Percentiles rank a stretch among this genome's conserved stretches.
Evolutionary conservation across 768 basidiomycete genomes (phyloP).

Genomic region (Lactarius hatsudake): DNA sequence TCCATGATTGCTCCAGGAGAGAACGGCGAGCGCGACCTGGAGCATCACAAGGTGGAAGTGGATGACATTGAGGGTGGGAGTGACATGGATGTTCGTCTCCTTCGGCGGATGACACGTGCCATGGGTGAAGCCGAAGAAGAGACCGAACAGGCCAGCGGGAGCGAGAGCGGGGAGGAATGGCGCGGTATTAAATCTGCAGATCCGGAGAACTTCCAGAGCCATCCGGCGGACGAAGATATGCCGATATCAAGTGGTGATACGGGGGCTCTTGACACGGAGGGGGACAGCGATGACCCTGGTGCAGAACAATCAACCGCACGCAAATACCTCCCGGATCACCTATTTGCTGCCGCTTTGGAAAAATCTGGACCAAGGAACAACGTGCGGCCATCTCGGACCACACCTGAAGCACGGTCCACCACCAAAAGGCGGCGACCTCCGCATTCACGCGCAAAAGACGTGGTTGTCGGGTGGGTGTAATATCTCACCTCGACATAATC

Average conservation of each 20-base stretch:
- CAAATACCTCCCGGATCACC: slow-evolving; percentile 28
- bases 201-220: background rate
- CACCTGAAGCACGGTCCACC: slow-evolving; percentile 9
- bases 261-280: background rate
- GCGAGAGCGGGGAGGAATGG: slow-evolving; percentile 20
- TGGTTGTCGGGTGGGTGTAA: slow-evolving; percentile 25
- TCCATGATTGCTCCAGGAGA: slow-evolving; percentile 1
- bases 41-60: slow-evolving; percentile 10
- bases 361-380: slow-evolving; percentile 6
- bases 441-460: slow-evolving; percentile 22
- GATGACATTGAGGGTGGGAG: slow-evolving; percentile 13
- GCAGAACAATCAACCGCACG: background rate
- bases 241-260: slow-evolving; percentile 12
- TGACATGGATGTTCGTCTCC: slow-evolving; percentile 9
- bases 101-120: slow-evolving; percentile 25
- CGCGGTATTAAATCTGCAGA: slow-evolving; percentile 7
- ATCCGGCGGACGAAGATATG: background rate
- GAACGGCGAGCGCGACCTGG: slow-evolving; percentile 10
- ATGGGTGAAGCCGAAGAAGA: slow-evolving; percentile 27
- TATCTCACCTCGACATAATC: background rate
- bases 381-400: background rate
- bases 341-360: slow-evolving; percentile 22
- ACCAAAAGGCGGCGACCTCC: slow-evolving; percentile 5
- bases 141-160: background rate
- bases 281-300: background rate